Base-by-base conservation (phyloP, 495 filamentous ascomycete species). In the Pyrenopolyporus hunteri region DNA sequence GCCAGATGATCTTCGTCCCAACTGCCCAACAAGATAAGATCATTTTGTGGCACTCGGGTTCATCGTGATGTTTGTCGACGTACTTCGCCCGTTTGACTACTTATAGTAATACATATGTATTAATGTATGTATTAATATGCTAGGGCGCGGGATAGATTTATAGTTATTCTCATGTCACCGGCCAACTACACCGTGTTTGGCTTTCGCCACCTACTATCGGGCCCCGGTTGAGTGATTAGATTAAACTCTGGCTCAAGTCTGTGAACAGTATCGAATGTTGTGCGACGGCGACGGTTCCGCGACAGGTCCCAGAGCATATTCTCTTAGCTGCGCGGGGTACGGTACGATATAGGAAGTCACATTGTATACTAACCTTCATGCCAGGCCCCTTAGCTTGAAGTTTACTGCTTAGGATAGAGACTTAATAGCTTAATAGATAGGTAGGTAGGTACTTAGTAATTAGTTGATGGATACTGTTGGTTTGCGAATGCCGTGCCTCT, bases 1-100 rank as follows among this genome's bases (percentile, higher is more conserved):
- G 31, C 6, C 59, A 58, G 42, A 49, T 54, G 54, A 64, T 58
- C 54, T 53, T 58, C 60, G 42, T 22, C n/a, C 10, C 20, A 28
- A 36, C 33, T 42, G 32, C 60, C 53, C 3, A 47, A 57, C 23
- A 52, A 17, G 33, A 23, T 33, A 52, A 17, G 33, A 23, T 33
- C 25, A 20, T 28, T 49, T 28, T 33, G 53, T 33, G 28, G 11
- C 17, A 2, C 19, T 31, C 13, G 26, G 32, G 53, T 53, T 64
- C 40, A 36, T 58, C 29, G 47, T 43, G 60, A 57, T 53, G 25
- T 46, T 42, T 32, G 37, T 17, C 4, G 26, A 48, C n/a, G n/a
- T n/a, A n/a, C n/a, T n/a, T n/a, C n/a, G n/a, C n/a, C n/a, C n/a
- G n/a, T n/a, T n/a, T n/a, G n/a, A n/a, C n/a, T n/a, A n/a, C 23